Base-by-base conservation (phyloP, 2,329 filamentous ascomycete species). In the Ceratocystis papillata region DNA sequence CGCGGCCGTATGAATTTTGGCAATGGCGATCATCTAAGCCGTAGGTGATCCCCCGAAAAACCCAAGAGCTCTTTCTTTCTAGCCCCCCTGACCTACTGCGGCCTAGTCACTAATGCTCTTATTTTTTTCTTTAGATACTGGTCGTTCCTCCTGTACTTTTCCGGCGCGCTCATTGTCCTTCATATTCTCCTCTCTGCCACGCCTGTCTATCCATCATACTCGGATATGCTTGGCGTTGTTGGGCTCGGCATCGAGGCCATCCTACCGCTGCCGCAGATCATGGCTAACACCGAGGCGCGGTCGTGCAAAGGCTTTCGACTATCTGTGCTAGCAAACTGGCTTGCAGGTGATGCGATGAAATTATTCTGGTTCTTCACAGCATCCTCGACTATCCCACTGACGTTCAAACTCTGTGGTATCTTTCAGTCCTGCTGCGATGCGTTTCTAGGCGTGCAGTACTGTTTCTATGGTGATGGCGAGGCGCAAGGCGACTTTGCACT, bases 321-420 rank as follows among this genome's bases (percentile, higher is more conserved):
- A 10, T 90, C 86, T 5, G 86, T 95, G 3, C 77, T 94, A 67
- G 82, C 80, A 33, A 90, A 86, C 74, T 95, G 89, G 89, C 78
- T 95, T 64, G 77, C 87, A 2, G 89, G 89, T 68, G 89, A 95
- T 75, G 79, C 83, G 7, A 90, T 94, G 86, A 95, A 95, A 80
- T 88, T 93, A 81, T 88, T 90, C 72, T 87, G 85, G 85, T 94
- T 93, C 77, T 87, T 92, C 68, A 88, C 86, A 1, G 83, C 87
- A 0, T 83, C 80, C 1, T 83, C 83, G 3, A 79, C 81, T 71
- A 89, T 94, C 41, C 89, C 89, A 0, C 81, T 82, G 81, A 84
- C 87, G 1, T 95, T 94, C 76, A 93, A 93, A 78, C 76, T 90
- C 22, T 93, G 89, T 73, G 90, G 88, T 70, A 79, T 90, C 65